These are phyloP conservation scores for Begonia masoniana DNA, from an alignment of 306 rosid species.

Conservation along the genomic window DNA sequence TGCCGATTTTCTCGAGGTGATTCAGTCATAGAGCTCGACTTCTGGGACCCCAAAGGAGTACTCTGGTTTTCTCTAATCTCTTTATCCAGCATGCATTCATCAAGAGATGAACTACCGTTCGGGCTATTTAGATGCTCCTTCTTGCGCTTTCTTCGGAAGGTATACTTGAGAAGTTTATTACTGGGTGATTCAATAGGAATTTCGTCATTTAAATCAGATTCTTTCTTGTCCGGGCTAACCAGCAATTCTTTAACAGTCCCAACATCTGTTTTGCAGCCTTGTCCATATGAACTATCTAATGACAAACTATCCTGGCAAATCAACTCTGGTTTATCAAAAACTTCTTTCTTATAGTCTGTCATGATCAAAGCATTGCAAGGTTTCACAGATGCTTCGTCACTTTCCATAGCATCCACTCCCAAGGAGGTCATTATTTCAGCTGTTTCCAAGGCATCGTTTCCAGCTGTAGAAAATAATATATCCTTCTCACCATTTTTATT, in stretches of 20 bases:
- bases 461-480: slow-evolving; percentile 10
- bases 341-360: slow-evolving; percentile 20
- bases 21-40: slow-evolving; percentile 33
- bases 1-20: slow-evolving; percentile 49
- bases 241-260: slow-evolving; percentile 20
- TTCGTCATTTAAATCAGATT: slow-evolving; percentile 25
- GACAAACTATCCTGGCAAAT: slow-evolving; percentile 30
- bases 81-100: slow-evolving; percentile 24
- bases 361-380: slow-evolving; percentile 26
- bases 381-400: slow-evolving; percentile 21
- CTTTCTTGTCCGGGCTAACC: slow-evolving; percentile 22
- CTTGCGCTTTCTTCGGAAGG: slow-evolving; percentile 75
- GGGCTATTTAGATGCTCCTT: slow-evolving; percentile 36
- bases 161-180: slow-evolving; percentile 57
- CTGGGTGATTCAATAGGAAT: slow-evolving; percentile 24
- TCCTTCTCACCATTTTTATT: slow-evolving; percentile 28
- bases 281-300: slow-evolving; percentile 22
- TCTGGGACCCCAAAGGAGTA: slow-evolving; percentile 31
- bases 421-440: slow-evolving; percentile 11
- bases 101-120: slow-evolving; percentile 27
- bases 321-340: slow-evolving; percentile 25
- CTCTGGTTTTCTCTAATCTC: slow-evolving; percentile 30
- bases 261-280: slow-evolving; percentile 20
- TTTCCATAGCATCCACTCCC: slow-evolving; percentile 24
- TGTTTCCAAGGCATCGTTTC: slow-evolving; percentile 11